Conservation (phyloP, 805 yeast genomes). For the Tetrapisispora arboricola region DNA sequence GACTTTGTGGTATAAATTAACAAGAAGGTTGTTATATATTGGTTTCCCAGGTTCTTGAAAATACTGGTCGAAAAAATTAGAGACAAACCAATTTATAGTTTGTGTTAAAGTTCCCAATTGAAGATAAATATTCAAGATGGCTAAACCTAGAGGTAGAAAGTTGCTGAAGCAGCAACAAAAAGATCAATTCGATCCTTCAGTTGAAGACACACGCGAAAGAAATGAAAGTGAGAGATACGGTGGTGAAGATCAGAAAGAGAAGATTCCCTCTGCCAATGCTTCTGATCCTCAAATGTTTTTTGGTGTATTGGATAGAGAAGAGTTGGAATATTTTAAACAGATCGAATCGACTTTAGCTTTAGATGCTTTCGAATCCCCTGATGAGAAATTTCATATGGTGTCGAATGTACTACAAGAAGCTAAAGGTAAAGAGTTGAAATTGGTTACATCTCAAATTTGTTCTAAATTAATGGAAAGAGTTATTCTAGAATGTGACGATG, state of each 20-base stretch:
- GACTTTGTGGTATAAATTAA: no score
- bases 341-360: constrained; percentile 81
- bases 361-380: constrained; percentile 63
- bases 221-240: constrained; percentile 10
- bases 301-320: constrained; percentile 77
- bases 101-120: background rate
- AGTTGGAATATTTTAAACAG: constrained; percentile 83
- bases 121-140: constrained; percentile 1
- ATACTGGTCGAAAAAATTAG: no score
- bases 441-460: constrained; percentile 90
- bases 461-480: constrained; percentile 86
- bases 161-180: constrained; percentile 24
- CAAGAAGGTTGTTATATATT: no score
- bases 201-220: constrained; percentile 4
- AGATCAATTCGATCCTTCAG: constrained; percentile 15
- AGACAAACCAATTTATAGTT: no score
- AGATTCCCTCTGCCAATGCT: background rate
- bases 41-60: no score
- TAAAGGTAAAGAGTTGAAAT: constrained; percentile 78
- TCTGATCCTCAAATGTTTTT: constrained; percentile 43
- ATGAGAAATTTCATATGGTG: constrained; percentile 65
- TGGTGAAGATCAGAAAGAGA: background rate
- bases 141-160: constrained; percentile 37
- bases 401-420: constrained; percentile 76
- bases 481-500: constrained; percentile 52